Conservation (phyloP, 2,329 filamentous ascomycete species). For the Botrytis byssoidea region DNA sequence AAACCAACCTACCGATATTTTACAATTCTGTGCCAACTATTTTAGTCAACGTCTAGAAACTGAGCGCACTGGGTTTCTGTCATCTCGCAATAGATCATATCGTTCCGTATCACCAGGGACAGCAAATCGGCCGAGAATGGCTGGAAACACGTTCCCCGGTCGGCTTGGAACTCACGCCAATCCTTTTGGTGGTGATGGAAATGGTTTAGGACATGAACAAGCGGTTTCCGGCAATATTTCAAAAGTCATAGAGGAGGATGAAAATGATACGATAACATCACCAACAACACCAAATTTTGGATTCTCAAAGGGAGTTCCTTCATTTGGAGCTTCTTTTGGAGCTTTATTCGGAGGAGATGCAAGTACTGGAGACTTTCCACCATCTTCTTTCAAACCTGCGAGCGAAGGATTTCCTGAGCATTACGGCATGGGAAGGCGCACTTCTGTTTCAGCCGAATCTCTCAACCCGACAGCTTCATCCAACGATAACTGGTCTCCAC, state of each 20-base stretch:
- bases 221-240: constrained; percentile 58
- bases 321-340: constrained; percentile 35
- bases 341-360: constrained; percentile 48
- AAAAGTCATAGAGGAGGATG: constrained; percentile 52
- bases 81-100: constrained; percentile 35
- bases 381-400: constrained; percentile 41
- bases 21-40: constrained; percentile 70
- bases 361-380: constrained; percentile 45
- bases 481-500: constrained; percentile 87
- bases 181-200: constrained; percentile 62
- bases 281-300: constrained; percentile 66
- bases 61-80: constrained; percentile 58
- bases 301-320: constrained; percentile 41
- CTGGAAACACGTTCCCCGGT: constrained; percentile 74
- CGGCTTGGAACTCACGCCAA: constrained; percentile 66
- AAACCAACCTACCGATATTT: constrained; percentile 59
- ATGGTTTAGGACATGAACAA: constrained; percentile 32
- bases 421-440: constrained; percentile 90
- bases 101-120: constrained; percentile 40
- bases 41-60: constrained; percentile 64
- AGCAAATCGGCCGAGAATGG: constrained; percentile 52
- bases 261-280: constrained; percentile 72
- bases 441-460: constrained; percentile 95
- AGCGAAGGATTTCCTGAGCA: constrained; percentile 79
- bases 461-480: constrained; percentile 82